Evolutionary conservation across 495 filamentous ascomycete species (phyloP).

Genomic region (Aspergillus conjunctus): DNA sequence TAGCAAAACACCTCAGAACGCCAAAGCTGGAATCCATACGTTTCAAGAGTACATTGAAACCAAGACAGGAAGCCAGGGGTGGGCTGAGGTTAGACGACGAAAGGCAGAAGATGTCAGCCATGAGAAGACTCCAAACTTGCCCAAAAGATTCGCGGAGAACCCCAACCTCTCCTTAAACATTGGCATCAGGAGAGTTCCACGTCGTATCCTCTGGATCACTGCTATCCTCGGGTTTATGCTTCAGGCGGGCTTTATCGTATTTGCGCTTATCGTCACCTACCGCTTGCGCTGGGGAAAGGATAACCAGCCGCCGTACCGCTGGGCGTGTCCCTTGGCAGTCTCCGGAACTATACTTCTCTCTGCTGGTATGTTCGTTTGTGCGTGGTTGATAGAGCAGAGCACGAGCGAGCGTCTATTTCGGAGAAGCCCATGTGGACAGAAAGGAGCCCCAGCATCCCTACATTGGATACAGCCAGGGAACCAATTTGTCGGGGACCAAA

Average conservation of each 20-base stretch:
- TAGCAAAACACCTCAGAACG: background rate
- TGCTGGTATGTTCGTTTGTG: conserved; percentile 18
- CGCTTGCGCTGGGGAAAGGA: conserved; percentile 11
- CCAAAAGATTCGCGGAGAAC: background rate
- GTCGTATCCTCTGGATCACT: background rate
- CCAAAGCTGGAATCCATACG: background rate
- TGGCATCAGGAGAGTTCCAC: background rate
- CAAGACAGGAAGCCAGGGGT: background rate
- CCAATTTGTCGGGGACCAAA: conserved; percentile 19
- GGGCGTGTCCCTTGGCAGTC: conserved; percentile 16
- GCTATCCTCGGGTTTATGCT: background rate
- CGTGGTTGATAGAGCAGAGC: conserved; percentile 18
- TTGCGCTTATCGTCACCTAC: conserved; percentile 4
- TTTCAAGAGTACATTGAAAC: conserved; percentile 2
- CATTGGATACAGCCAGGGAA: conserved; percentile 20
- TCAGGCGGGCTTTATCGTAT: background rate
- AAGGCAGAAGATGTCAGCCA: background rate
- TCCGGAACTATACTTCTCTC: conserved; percentile 14
- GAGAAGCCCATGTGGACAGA: background rate
- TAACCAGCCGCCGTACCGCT: background rate
- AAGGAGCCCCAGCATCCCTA: background rate
- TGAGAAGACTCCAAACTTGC: background rate
- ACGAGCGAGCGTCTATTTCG: conserved; percentile 12
- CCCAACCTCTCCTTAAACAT: conserved; percentile 10
- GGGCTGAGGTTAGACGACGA: too few species aligned